Conservation (phyloP, 495 filamentous ascomycete genomes). For the Tuber microsphaerosporum region DNA sequence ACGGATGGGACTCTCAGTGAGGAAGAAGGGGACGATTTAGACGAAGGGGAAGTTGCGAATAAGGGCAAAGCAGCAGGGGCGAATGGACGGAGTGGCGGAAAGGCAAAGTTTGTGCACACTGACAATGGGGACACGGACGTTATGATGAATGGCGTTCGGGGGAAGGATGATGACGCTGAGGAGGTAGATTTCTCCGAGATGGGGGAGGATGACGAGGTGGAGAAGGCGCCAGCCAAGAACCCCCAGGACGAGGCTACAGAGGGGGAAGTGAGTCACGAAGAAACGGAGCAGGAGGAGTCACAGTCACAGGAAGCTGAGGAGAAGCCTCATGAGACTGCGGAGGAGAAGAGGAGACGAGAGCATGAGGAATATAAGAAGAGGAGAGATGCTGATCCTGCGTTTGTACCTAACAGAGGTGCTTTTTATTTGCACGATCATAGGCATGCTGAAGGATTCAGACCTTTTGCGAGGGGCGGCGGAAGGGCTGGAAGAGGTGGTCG, state of each 20-base stretch:
- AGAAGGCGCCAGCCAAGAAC: conserved; percentile 30
- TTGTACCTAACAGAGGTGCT: conserved; percentile 86
- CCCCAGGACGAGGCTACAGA: conserved; percentile 27
- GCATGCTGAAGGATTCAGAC: conserved; percentile 65
- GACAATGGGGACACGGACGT: conserved; percentile 61
- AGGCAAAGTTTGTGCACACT: conserved; percentile 13
- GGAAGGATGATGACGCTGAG: conserved; percentile 54
- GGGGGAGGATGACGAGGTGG: conserved; percentile 48
- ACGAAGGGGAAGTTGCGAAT: conserved; percentile 22
- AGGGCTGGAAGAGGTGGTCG: conserved; percentile 48
- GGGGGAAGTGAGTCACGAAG: conserved; percentile 39
- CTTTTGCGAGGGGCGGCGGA: conserved; percentile 57
- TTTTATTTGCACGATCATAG: conserved; percentile 98
- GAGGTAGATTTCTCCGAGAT: conserved; percentile 56
- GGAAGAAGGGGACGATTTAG: conserved; percentile 30
- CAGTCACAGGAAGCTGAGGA: conserved; percentile 40
- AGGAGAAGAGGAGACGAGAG: conserved; percentile 68
- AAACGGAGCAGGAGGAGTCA: conserved; percentile 54
- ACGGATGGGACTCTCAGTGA: conserved; percentile 33
- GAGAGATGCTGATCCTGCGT: conserved; percentile 81
- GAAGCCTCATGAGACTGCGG: conserved; percentile 47
- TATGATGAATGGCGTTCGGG: conserved; percentile 77
- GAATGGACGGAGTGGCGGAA: conserved; percentile 21
- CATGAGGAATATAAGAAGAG: conserved; percentile 85
- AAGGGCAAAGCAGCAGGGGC: conserved; percentile 13